A percentile compares a stretch with the other conserved stretches of the same genome.
Conservation (phyloP, 2,329 filamentous ascomycete species). For the Alternaria hordeiaustralica region DNA sequence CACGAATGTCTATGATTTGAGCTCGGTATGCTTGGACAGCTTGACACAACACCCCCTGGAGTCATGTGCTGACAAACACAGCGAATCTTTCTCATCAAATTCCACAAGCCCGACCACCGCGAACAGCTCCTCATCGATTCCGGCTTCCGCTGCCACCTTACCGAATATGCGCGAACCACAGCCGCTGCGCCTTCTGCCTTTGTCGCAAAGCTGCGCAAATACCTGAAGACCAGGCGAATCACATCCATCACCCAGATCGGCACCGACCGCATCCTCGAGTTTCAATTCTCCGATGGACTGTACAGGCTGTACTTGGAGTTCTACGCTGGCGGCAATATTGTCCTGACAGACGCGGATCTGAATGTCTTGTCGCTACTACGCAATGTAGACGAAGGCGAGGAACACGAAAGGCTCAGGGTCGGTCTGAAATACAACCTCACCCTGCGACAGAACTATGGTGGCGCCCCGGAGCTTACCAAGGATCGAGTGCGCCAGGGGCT, state of each 20-base stretch:
- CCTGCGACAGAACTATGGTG: conserved; percentile 81
- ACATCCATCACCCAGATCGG: conserved; percentile 85
- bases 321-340: conserved; percentile 93
- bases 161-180: conserved; percentile 85
- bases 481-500: conserved; percentile 75
- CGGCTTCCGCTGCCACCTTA: conserved; percentile 94
- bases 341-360: conserved; percentile 83
- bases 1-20: conserved; percentile 94
- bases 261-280: conserved; percentile 90
- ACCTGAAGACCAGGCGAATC: conserved; percentile 82
- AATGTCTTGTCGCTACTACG: conserved; percentile 83
- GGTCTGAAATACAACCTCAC: conserved; percentile 81
- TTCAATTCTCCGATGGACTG: conserved; percentile 89
- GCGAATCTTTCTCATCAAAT: conserved; percentile 94
- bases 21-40: conserved; percentile 61
- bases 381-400: conserved; percentile 78
- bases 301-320: conserved; percentile 93
- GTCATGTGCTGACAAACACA: conserved; percentile 39
- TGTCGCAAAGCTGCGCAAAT: conserved; percentile 83
- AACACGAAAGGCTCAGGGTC: conserved; percentile 81
- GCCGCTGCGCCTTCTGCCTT: conserved; percentile 85
- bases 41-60: conserved; percentile 9
- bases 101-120: conserved; percentile 86
- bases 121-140: conserved; percentile 92
- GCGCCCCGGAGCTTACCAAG: conserved; percentile 75